Conservation (phyloP, 345 rosid species). For the Acer negundo region DNA sequence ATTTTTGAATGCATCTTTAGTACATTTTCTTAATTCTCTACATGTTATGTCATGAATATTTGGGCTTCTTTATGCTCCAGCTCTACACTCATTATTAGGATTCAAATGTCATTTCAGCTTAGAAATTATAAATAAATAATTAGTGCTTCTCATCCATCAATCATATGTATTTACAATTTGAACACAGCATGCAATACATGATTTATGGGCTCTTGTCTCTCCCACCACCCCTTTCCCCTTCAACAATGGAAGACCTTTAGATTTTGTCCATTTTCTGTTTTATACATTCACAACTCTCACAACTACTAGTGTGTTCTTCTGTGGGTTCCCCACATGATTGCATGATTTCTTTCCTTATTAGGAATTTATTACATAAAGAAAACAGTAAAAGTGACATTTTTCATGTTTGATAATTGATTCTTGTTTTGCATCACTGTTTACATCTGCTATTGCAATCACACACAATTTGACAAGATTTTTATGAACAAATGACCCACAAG, state of each 20-base stretch:
- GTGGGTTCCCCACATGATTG: conserved; percentile 23
- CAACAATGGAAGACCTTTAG: conserved; percentile 23
- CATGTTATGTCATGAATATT: conserved; percentile 18
- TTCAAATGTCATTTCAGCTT: conserved; percentile 21
- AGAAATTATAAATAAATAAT: conserved; percentile 6
- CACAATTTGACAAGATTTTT: conserved; percentile 18
- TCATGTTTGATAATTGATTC: conserved; percentile 1
- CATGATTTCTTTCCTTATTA: conserved; percentile 21
- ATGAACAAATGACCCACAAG: conserved; percentile 17
- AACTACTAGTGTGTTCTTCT: background rate
- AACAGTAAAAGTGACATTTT: conserved; percentile 27
- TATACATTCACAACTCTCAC: conserved; percentile 7
- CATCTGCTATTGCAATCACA: background rate
- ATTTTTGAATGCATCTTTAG: background rate
- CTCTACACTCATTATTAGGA: conserved; percentile 14
- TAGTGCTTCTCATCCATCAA: conserved; percentile 30
- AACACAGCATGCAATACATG: conserved; percentile 15
- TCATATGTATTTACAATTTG: background rate
- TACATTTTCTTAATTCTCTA: background rate
- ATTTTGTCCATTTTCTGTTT: conserved; percentile 21
- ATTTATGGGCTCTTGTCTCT: conserved; percentile 29
- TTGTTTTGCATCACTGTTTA: background rate
- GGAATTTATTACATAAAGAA: conserved; percentile 20
- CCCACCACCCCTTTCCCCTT: conserved; percentile 27
- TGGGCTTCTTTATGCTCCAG: conserved; percentile 10